Conservation (phyloP, 1,284 basidiomycete species). For the Mycena citricolor region DNA sequence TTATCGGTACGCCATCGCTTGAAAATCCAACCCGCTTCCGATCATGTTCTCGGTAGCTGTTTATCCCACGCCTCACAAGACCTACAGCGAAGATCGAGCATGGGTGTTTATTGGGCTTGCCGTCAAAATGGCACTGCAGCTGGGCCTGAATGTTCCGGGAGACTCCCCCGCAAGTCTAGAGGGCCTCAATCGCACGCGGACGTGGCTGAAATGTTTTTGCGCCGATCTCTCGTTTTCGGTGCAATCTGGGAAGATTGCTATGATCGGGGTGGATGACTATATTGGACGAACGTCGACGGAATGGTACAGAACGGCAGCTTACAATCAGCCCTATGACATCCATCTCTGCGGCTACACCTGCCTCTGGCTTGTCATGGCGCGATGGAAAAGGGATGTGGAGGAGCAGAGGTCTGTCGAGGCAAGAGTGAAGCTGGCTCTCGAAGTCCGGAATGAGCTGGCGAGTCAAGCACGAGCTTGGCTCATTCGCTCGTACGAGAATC, state of each 20-base stretch:
- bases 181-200: conserved; percentile 53
- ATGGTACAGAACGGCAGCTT: conserved; percentile 50
- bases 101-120: conserved; percentile 53
- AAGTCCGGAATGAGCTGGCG: conserved; percentile 26
- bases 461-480: conserved; percentile 11
- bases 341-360: conserved; percentile 55
- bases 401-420: conserved; percentile 19
- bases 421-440: conserved; percentile 11
- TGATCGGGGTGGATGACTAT: conserved; percentile 58
- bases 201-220: conserved; percentile 68
- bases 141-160: conserved; percentile 51
- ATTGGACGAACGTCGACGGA: conserved; percentile 50
- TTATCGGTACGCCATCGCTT: conserved; percentile 27
- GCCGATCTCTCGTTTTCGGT: conserved; percentile 63
- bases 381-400: conserved; percentile 39
- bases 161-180: conserved; percentile 40
- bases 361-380: conserved; percentile 47
- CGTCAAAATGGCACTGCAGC: conserved; percentile 57
- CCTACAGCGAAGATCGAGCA: conserved; percentile 50
- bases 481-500: conserved; percentile 1
- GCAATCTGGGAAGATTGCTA: conserved; percentile 66
- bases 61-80: conserved; percentile 56
- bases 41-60: conserved; percentile 41
- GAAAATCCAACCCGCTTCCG: too few species aligned
- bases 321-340: conserved; percentile 50